phyloP scores from a whole-genome alignment of 1,284 basidiomycete genomes.

The Bondarzewia mesenterica region DNA sequence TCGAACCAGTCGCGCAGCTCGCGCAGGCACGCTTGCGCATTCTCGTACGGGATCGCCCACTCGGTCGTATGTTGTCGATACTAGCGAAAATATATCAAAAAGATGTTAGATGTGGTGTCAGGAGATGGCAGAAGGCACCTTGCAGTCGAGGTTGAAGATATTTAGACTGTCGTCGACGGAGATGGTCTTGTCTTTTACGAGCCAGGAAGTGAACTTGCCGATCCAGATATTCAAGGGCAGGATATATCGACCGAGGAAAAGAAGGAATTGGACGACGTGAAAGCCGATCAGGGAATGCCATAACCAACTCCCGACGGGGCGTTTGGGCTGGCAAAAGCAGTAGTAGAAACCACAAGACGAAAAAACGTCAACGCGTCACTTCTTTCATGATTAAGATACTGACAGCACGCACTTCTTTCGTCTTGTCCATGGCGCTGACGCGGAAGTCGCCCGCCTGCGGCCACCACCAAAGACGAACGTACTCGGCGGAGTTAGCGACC shows the following conservation, averaged over 20 bases:
- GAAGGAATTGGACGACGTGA: slow-evolving; percentile 74
- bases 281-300: slow-evolving; percentile 63
- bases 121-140: slow-evolving; percentile 31
- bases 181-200: slow-evolving; percentile 38
- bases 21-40: slow-evolving; percentile 58
- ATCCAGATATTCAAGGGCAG: slow-evolving; percentile 47
- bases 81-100: slow-evolving; percentile 30
- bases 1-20: slow-evolving; percentile 76
- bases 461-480: slow-evolving; percentile 95
- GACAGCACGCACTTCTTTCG: slow-evolving; percentile 54
- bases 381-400: no score
- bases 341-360: slow-evolving; percentile 4
- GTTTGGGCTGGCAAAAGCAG: slow-evolving; percentile 30
- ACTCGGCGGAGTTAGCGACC: slow-evolving; percentile 65
- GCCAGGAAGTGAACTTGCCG: slow-evolving; percentile 53
- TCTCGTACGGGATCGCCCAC: slow-evolving; percentile 80
- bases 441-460: slow-evolving; percentile 73
- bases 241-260: slow-evolving; percentile 63
- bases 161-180: slow-evolving; percentile 67
- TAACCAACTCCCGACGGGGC: slow-evolving; percentile 52
- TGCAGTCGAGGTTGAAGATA: slow-evolving; percentile 81
- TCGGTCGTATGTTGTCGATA: slow-evolving; percentile 88
- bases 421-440: slow-evolving; percentile 70
- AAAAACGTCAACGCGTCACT: no score
- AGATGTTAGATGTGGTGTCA: slow-evolving; percentile 1